Evolutionary conservation across 2,329 filamentous ascomycete species (phyloP), one percentile per base, ranked within the genome.

Genomic region (Atkinsonella texensis): DNA sequence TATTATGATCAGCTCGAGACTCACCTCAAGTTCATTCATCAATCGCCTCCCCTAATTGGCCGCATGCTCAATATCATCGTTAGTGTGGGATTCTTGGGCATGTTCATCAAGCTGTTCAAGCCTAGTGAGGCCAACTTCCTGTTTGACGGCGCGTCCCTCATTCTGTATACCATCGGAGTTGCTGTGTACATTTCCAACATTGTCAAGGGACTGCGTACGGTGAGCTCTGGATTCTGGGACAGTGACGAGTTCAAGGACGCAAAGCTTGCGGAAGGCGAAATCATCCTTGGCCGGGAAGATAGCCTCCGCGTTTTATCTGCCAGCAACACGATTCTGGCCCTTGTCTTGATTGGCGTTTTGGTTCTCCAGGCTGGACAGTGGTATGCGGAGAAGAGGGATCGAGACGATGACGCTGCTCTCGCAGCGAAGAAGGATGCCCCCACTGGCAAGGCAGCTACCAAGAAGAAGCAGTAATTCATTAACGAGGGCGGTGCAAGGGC

Each of bases 171-270:
- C 52, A 89, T 93, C 61, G 93, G 89, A 55, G 81, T 94, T 50
- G 88, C 89, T 47, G 87, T 98, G 60, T 98, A 97, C 70, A 81
- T 95, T 58, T 85, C 90, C 60, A 98, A 98, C 70, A 95, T 97
- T 62, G 85, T 97, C 66, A 95, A 95, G 74, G 93, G 91, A 4
- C 77, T 98, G 66, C 77, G 90, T 57, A 84, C 91, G 54, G 85
- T 96, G 41, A 87, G 80, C 53, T 79, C 78, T 6, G 87, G 87
- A 38, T 72, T 80, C 53, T 94, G 79, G 68, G 63, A 67, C 54
- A 68, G 70, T 51, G 65, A 69, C 31, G 71, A 70, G 52, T 69
- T 65, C 44, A 59, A 64, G 46, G 56, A 63, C 52, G 66, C 63
- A 58, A 71, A 70, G 17, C 68, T 71, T 53, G 51, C 68, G 52